Base-by-base conservation (phyloP, 306 rosid genomes). In the Arachis hypogaea region DNA sequence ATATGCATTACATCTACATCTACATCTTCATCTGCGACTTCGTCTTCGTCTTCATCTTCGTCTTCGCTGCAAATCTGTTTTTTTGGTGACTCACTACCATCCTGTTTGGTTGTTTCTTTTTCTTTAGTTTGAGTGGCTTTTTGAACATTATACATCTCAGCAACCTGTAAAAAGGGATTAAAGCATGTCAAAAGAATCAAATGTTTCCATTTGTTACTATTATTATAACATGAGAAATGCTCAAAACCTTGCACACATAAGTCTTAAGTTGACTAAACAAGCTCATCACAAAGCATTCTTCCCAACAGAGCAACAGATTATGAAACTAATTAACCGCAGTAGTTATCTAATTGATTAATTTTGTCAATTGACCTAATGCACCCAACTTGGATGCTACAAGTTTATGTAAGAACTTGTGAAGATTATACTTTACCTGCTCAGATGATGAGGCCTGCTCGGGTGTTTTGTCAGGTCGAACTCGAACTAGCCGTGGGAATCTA, bases 371-470 rank as follows among this genome's bases (percentile, higher is more conserved):
- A 9, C 57, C 3, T 11, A 5, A 22, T 9, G 28, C 18, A 12
- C 10, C 1, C 28, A 52, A 52, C 58, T n/a, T 52, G 28, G 10
- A 52, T 52, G 8, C 58, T n/a, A 3, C 58, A 52, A 12, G 46
- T 52, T 52, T 52, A 52, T 52, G 22, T 8, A 14, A n/a, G 58
- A 52, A 52, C 6, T 52, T 52, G 71, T 30, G 61, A 60, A 36
- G 38, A 56, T 8, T 52, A 52, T 70, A 58, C 12, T 75, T 85
- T 73, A 94, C 99, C 95, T 63, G 83, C 77, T 92, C 96, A 61
- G 99, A 84, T 52, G 96, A 86, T 5, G 97, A 44, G 76, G 99
- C 91, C 78, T 92, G 74, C 63, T 94, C 99, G 7, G 97, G 96
- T 68, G 71, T 70, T 86, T 94, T 94, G 82, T 94, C 99, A 64